Base-by-base conservation (phyloP, 805 yeast species). In the Kuraishia molischiana region DNA sequence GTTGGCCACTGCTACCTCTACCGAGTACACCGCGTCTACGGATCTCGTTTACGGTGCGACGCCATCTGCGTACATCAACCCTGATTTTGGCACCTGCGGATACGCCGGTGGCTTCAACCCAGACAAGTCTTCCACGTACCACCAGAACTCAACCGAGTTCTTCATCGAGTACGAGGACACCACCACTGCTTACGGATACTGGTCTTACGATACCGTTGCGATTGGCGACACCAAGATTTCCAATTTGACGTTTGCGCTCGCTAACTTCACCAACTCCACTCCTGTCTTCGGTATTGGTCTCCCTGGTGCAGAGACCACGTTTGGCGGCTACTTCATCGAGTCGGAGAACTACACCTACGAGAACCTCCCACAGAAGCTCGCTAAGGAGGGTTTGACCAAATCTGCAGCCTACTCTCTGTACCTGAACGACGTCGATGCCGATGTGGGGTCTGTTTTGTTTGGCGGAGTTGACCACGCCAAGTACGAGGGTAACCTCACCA, bases 281-380 rank as follows among this genome's bases (percentile, higher is more conserved):
- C 59, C 69, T 41, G 90, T 85, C 19, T 57, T 84, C 31, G 87
- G 89, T 20, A 74, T 84, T 44, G 90, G 92, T 9, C 64, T 82
- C 36, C 59, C 73, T 4, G 82, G 77, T 11, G 65, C 83, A 38
- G 95, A 87, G 56, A 64, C 74, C 3, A 81, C 90, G 1, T 62
- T 64, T 42, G 50, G 69, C 6, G 53, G 57, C 5, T n/a, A 17
- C 5, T 8, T 41, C 11, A 35, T 40, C 9, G 20, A 46, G 2
- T 21, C 38, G 10, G 28, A 37, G 13, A 37, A 39, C 3, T 69
- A 68, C 46, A 57, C 57, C 14, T 85, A 85, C 56, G 66, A 70
- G 38, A 85, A 85, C 54, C 59, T 85, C 40, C 95, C 95, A 0
- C 46, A 65, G 38, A 69, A 70, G 41, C 56, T 85, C 63, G 76